phyloP scores from a whole-genome alignment of 2,329 filamentous ascomycete species.

The Sphaceloma murrayae region DNA sequence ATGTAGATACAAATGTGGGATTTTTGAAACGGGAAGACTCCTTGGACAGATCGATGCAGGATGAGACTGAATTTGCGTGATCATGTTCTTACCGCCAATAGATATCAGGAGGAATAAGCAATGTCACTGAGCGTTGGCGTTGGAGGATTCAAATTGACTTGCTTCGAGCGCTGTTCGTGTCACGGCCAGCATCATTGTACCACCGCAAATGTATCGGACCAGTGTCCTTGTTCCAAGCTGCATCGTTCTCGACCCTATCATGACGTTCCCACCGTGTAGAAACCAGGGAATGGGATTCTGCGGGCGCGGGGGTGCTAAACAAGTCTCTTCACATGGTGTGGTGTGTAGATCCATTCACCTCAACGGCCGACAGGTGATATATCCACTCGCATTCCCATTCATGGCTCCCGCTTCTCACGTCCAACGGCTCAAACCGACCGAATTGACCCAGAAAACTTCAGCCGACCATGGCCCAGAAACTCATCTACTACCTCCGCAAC shows the following conservation, averaged over 20 bases:
- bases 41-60: too few relatives aligned
- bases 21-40: too few relatives aligned
- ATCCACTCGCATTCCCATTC: neutral
- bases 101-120: neutral
- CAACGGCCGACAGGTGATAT: neutral
- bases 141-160: neutral
- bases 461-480: slow-evolving; percentile 9
- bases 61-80: too few relatives aligned
- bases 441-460: neutral
- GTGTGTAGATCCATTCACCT: slow-evolving; percentile 2
- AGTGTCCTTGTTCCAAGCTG: neutral
- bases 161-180: neutral
- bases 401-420: neutral
- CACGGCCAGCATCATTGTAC: slow-evolving; percentile 10
- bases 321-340: neutral
- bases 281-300: too few relatives aligned
- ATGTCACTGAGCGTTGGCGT: neutral
- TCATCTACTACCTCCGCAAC: neutral
- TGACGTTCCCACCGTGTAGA: too few relatives aligned
- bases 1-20: too few relatives aligned
- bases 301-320: slow-evolving; percentile 12
- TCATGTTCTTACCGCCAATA: neutral
- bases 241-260: too few relatives aligned
- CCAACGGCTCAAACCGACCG: neutral
- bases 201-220: neutral